A percentile compares a stretch with the other conserved stretches of the same genome.
Evolutionary conservation across 2,329 filamentous ascomycete species (phyloP).

Genomic region (Stagonosporopsis chrysanthemi): DNA sequence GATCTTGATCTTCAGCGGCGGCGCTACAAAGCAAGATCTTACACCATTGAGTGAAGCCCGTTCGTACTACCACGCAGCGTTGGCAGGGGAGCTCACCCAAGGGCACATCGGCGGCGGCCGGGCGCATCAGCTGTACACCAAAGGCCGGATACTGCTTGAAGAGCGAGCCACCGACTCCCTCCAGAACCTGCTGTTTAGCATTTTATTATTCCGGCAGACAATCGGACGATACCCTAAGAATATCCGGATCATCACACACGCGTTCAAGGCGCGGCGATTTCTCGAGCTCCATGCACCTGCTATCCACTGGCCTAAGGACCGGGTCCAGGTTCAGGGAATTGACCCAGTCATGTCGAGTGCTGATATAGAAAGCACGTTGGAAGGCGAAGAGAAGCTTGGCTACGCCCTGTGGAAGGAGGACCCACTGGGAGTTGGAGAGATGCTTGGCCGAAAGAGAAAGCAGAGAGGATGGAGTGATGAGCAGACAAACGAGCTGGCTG

Average conservation of each 20-base stretch:
- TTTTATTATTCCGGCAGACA: slow-evolving; percentile 62
- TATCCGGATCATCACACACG: slow-evolving; percentile 56
- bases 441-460: slow-evolving; percentile 50
- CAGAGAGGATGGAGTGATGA: slow-evolving; percentile 50
- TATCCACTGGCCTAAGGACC: slow-evolving; percentile 53
- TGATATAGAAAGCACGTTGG: slow-evolving; percentile 47
- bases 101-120: slow-evolving; percentile 36
- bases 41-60: slow-evolving; percentile 46
- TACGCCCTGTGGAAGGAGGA: slow-evolving; percentile 51
- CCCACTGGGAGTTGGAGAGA: slow-evolving; percentile 47
- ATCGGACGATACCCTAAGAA: slow-evolving; percentile 51
- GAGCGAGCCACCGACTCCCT: slow-evolving; percentile 82
- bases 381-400: slow-evolving; percentile 49
- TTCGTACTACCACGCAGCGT: slow-evolving; percentile 47
- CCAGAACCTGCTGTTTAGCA: slow-evolving; percentile 81
- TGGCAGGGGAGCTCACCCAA: slow-evolving; percentile 34
- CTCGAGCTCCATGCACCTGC: slow-evolving; percentile 51
- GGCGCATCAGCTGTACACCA: slow-evolving; percentile 42
- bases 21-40: slow-evolving; percentile 44
- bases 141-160: slow-evolving; percentile 65
- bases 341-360: slow-evolving; percentile 52
- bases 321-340: slow-evolving; percentile 54
- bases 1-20: slow-evolving; percentile 78
- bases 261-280: slow-evolving; percentile 57
- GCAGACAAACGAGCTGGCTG: slow-evolving; percentile 24